Conservation (phyloP, 2,329 filamentous ascomycete species). For the Colletotrichum orbiculare region DNA sequence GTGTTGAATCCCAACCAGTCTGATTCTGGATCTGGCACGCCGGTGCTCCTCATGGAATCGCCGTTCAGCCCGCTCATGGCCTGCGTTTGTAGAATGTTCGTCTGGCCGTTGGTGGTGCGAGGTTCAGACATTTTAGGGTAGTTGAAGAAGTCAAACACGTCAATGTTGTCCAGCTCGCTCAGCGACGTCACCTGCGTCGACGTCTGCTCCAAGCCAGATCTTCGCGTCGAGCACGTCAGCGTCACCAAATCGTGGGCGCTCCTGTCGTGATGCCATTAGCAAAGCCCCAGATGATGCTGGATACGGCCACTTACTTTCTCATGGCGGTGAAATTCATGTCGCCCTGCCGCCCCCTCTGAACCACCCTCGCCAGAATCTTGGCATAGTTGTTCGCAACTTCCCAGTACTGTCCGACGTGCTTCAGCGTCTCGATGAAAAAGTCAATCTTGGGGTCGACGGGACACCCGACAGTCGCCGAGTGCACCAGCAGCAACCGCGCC, state of each 20-base stretch:
- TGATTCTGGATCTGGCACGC: constrained; percentile 46
- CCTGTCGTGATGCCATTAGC: constrained; percentile 39
- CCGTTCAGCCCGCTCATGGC: constrained; percentile 38
- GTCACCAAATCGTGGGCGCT: constrained; percentile 53
- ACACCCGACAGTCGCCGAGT: constrained; percentile 52
- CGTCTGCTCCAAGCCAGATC: constrained; percentile 51
- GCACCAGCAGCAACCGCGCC: constrained; percentile 52
- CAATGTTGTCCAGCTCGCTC: constrained; percentile 55
- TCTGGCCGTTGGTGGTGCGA: constrained; percentile 39
- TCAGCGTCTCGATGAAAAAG: constrained; percentile 56
- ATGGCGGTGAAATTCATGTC: constrained; percentile 51
- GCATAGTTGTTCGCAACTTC: constrained; percentile 56
- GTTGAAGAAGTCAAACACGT: constrained; percentile 59
- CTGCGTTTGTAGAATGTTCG: constrained; percentile 41
- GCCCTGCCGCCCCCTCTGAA: constrained; percentile 50
- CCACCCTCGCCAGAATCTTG: constrained; percentile 52
- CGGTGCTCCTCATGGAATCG: constrained; percentile 39
- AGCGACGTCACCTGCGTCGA: constrained; percentile 52
- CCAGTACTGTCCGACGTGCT: constrained; percentile 55
- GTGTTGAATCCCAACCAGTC: constrained; percentile 43
- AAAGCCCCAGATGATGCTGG: background rate
- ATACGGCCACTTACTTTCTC: constrained; percentile 49
- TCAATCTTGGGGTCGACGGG: constrained; percentile 52
- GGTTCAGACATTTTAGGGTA: constrained; percentile 48
- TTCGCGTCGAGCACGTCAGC: constrained; percentile 48